Base-by-base conservation (phyloP, 371 early-diverging fungal species). In the Haplosporangium sp. region DNA sequence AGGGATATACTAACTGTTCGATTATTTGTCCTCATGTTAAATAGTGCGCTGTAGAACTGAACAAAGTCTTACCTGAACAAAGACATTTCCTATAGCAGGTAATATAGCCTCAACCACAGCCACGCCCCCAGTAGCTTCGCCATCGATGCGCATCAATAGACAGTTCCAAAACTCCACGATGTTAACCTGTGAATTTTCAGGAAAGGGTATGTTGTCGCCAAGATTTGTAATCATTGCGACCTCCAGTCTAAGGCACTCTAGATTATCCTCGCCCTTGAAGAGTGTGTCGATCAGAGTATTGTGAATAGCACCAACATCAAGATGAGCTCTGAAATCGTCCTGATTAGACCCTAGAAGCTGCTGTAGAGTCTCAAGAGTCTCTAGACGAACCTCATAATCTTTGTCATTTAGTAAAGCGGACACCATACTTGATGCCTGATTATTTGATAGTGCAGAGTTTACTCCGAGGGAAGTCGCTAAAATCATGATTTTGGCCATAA, bases 361-460 rank as follows among this genome's bases (percentile, higher is more conserved):
- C 27, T 69, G 79, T 4, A 88, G 77, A 17, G 85, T 84, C 63
- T 88, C 83, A 34, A 89, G 71, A 3, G 88, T 83, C 13, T 85
- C 74, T 10, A 91, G 72, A 10, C 92, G 88, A 5, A 92, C 88
- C 73, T 93, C 93, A 68, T 93, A 92, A n/a, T 86, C 85, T 5
- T 47, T 20, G 60, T 86, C 85, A 3, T 64, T 70, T 57, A 90
- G 55, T 20, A 91, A 73, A 7, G 74, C 60, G 3, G 65, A 62
- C 13, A 85, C 65, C 15, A 82, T 71, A 7, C 42, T 70, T 0
- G 83, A 74, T 0, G 82, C 83, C 15, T 77, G 76, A 10, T 73
- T 72, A 60, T 77, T 72, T 39, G 61, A 59, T 20, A 71, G 53
- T 47, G 61, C 68, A 9, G 42, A 60, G 11, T 75, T 78, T 10